Percentiles rank a stretch among this genome's conserved stretches.
Conservation (phyloP, 257 asterid species). For the Solanum raphanifolium region DNA sequence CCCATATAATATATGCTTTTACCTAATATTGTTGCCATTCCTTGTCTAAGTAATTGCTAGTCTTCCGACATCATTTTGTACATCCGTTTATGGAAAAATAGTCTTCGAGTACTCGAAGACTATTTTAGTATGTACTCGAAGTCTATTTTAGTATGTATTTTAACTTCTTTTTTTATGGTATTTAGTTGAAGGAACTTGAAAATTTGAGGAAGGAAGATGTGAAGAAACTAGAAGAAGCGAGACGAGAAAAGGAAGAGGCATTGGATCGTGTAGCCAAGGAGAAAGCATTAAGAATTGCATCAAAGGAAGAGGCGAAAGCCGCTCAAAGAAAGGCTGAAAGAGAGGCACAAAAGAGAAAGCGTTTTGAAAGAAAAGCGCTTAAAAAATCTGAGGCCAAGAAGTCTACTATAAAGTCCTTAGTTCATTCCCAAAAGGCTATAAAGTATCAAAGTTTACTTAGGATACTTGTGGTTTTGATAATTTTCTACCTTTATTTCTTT, state of each 20-base stretch:
- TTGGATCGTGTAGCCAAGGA: neutral
- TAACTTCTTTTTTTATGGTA: neutral
- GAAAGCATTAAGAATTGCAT: neutral
- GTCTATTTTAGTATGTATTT: neutral
- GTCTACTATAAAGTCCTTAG: neutral
- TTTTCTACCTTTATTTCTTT: neutral
- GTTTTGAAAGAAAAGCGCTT: neutral
- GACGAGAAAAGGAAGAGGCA: neutral
- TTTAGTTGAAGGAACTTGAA: slow-evolving; percentile 3
- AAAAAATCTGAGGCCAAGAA: neutral
- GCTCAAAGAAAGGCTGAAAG: neutral
- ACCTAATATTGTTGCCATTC: neutral
- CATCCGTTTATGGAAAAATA: neutral
- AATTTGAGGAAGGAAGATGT: neutral
- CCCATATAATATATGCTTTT: neutral
- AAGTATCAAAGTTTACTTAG: slow-evolving; percentile 5
- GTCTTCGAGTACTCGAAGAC: neutral
- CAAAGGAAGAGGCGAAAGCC: neutral
- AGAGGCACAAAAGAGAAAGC: neutral
- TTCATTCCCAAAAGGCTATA: neutral
- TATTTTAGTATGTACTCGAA: no score
- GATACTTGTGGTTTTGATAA: neutral
- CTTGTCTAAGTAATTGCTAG: neutral
- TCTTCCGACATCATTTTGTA: neutral
- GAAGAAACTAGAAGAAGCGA: slow-evolving; percentile 1